Evolutionary conservation across 2,329 filamentous ascomycete genomes (phyloP), one percentile per base, ranked within the genome.

Genomic region (Phialophora verrucosa): DNA sequence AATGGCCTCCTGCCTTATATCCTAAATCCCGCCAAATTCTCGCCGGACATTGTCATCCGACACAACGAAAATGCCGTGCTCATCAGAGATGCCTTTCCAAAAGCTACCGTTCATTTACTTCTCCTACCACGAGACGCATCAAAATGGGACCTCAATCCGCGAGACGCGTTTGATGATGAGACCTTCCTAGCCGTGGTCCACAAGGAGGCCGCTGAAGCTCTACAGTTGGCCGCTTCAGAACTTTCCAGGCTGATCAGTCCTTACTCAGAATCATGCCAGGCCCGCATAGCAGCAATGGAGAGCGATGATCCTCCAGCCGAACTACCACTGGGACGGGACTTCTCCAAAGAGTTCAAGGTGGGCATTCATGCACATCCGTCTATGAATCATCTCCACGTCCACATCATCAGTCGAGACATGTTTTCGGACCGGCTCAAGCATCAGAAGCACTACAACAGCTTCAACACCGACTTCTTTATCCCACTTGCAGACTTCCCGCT

Each of bases 331-430:
- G 93, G 93, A 0, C 84, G 94, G 27, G 88, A 97, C 78, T 98
- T 93, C 91, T 79, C 82, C 49, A 80, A 81, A 12, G 92, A 95
- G 29, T 84, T 98, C 57, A 85, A 87, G 58, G 85, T 88, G 23
- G 95, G 95, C 14, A 85, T 97, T 7, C 95, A 99, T 79, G 90
- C 92, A 2, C 87, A 90, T 71, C 95, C 95, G 2, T 93, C 90
- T 63, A 98, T 99, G 95, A 89, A 87, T 69, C 92, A 98, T 76
- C 76, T 98, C 62, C 95, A 99, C 78, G 83, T 98, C 3, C 95
- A 99, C 77, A 87, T 98, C 32, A 79, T 98, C 64, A 92, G 91
- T 47, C 83, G 87, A 20, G 95, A 99, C 76, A 90, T 91, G 83
- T 84, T 87, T 73, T 92, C 90, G 44, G 84, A 86, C 11, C 84